These are phyloP conservation scores for Fusarium humuli DNA, from an alignment of 2,329 filamentous ascomycete genomes.

Conservation along the genomic window DNA sequence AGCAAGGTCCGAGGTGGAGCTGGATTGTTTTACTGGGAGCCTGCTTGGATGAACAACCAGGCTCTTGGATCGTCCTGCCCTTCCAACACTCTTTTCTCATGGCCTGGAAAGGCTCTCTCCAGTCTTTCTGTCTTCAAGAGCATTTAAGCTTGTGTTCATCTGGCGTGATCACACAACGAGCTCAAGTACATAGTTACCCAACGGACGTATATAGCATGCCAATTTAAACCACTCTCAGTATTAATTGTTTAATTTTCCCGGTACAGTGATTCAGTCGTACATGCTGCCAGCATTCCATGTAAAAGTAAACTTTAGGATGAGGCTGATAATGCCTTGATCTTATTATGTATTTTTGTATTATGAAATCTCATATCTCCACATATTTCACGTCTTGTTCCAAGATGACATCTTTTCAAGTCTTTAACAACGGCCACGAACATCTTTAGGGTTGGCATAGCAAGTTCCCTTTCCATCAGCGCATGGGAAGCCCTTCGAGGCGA, in stretches of 20 bases:
- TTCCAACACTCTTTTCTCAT: conserved; percentile 72
- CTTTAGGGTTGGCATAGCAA: conserved; percentile 26
- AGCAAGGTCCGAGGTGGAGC: conserved; percentile 63
- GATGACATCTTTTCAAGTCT: neutral
- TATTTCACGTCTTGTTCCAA: fast-evolving
- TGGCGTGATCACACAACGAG: neutral
- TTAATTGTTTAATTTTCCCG: neutral
- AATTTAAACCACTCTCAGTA: neutral
- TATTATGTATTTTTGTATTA: neutral
- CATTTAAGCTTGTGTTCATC: conserved; percentile 50
- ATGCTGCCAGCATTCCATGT: neutral
- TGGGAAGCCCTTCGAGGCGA: conserved; percentile 27
- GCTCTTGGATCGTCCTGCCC: conserved; percentile 73
- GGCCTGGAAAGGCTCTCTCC: conserved; percentile 64
- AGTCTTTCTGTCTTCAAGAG: conserved; percentile 67
- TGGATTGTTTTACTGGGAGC: conserved; percentile 81
- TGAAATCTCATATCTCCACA: neutral
- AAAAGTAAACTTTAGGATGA: neutral
- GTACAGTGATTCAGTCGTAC: no score
- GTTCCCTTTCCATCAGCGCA: conserved; percentile 38
- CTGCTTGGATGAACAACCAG: conserved; percentile 75
- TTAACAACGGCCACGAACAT: conserved; percentile 32
- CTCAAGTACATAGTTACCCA: neutral
- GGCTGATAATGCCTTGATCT: neutral
- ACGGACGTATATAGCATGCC: neutral